Base-by-base conservation (phyloP, 2,329 filamentous ascomycete genomes). In the Trichoderma koningii region DNA sequence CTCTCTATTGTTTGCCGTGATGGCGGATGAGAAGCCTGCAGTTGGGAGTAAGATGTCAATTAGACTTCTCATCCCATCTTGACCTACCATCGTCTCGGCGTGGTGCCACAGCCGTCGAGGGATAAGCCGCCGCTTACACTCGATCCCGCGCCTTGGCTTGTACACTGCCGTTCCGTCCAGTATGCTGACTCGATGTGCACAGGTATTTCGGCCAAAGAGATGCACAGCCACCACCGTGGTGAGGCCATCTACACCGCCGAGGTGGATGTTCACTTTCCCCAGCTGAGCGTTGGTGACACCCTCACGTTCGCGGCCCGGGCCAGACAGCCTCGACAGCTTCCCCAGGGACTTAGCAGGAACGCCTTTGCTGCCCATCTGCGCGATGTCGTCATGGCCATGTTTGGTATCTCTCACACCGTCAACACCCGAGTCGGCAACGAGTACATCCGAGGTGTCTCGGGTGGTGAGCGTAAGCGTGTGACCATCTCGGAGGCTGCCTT, bases 191-290 rank as follows among this genome's bases (percentile, higher is more conserved):
- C 5, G 30, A 48, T 65, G 64, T 69, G 64, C 44, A 28, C 23
- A 83, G 86, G 88, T 69, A 83, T 92, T 71, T 80, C 85, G 3
- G 83, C 90, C 64, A 78, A 90, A 72, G 85, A 92, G 73, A 94
- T 95, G 90, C 86, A 90, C 77, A 86, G 85, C 12, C 81, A 85
- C 67, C 93, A 94, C 78, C 88, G 90, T 30, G 92, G 92, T 69
- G 92, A 96, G 77, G 90, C 90, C 67, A 93, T 95, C 74, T 95
- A 95, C 78, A 93, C 90, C 0, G 90, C 90, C 66, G 91, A 95
- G 75, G 88, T 91, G 42, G 92, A 96, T 73, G 88, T 90, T 5
- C 90, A 93, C 76, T 93, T 93, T 72, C 89, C 90, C 14, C 85
- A 88, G 78, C 78, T 95, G 71, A 88, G 85, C 1, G 91, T 94